phyloP scores from a whole-genome alignment of 805 yeast species.

The Yarrowia sp. region DNA sequence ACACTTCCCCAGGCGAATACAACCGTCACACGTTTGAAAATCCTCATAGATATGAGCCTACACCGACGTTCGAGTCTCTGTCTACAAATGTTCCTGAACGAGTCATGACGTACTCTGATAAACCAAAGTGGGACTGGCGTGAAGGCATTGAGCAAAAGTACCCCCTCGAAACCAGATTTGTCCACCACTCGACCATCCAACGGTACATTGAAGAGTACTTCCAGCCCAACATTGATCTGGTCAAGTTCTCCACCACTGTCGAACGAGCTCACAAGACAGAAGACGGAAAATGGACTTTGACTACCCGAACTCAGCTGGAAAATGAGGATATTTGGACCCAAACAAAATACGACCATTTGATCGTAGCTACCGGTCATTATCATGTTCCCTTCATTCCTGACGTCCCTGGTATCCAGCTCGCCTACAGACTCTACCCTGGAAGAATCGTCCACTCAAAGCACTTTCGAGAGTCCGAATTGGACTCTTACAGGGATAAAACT shows the following conservation, averaged over 20 bases:
- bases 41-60: conserved; percentile 17
- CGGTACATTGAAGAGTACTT: conserved; percentile 22
- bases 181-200: conserved; percentile 17
- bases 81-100: conserved; percentile 19
- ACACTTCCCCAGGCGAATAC: neutral
- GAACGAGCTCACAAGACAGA: neutral
- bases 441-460: conserved; percentile 64
- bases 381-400: conserved; percentile 67
- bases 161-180: neutral
- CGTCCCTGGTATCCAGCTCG: conserved; percentile 55
- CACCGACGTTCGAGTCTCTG: conserved; percentile 15
- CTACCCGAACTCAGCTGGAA: neutral
- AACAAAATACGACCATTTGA: conserved; percentile 62
- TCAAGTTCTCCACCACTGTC: conserved; percentile 8
- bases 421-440: conserved; percentile 6
- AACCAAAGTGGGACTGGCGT: conserved; percentile 14
- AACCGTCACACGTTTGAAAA: conserved; percentile 21
- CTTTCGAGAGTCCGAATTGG: conserved; percentile 48
- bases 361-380: conserved; percentile 69
- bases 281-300: conserved; percentile 17
- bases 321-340: conserved; percentile 7
- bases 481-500: conserved; percentile 54
- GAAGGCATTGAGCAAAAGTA: neutral
- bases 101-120: conserved; percentile 30
- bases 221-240: conserved; percentile 12